These are phyloP conservation scores for Aurantiochytrium sp. DNA, from an alignment of 108 stramenopile species.

Conservation along the genomic window DNA sequence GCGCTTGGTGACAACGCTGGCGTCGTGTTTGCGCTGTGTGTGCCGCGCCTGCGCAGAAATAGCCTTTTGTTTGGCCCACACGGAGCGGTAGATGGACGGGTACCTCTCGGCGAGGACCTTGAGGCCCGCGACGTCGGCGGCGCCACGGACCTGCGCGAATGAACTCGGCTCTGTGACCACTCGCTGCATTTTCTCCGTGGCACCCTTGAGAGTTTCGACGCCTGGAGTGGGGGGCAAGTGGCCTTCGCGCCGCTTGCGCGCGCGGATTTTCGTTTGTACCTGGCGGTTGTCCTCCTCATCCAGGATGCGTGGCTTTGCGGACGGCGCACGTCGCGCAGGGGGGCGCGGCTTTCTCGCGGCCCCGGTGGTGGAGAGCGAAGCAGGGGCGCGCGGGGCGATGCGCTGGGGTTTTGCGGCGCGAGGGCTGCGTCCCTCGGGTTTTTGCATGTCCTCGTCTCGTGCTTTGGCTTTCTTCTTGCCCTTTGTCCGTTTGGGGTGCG, in stretches of 20 bases:
- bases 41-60: background rate
- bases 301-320: background rate
- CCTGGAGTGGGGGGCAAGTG: background rate
- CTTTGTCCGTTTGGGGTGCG: too few species aligned
- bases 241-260: background rate
- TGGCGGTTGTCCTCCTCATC: background rate
- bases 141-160: background rate
- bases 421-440: too few species aligned
- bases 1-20: background rate
- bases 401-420: too few species aligned
- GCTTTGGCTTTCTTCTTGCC: too few species aligned
- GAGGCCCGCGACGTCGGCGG: background rate
- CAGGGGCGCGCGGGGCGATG: too few species aligned
- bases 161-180: background rate
- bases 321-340: too few species aligned
- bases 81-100: conserved; percentile 17
- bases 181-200: background rate
- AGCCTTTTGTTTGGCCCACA: background rate
- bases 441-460: too few species aligned
- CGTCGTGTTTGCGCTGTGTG: background rate
- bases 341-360: too few species aligned
- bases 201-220: background rate
- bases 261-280: background rate
- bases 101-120: background rate
- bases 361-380: too few species aligned